Evolutionary conservation across 2,329 filamentous ascomycete genomes (phyloP).

Genomic region (Ophiocordyceps unilateralis): DNA sequence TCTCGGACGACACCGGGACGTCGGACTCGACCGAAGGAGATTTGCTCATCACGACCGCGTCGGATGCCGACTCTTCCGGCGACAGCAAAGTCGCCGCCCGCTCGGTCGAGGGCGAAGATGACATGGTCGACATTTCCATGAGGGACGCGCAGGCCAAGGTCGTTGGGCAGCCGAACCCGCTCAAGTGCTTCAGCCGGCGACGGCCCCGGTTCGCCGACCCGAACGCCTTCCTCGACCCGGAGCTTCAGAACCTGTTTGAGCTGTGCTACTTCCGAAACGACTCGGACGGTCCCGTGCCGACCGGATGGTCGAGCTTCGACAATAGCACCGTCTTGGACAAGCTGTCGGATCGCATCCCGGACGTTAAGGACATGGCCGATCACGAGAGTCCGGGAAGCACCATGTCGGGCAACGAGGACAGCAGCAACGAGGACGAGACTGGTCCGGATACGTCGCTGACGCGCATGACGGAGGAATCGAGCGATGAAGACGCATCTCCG

Average conservation of each 20-base stretch:
- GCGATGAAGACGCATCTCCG: constrained; percentile 30
- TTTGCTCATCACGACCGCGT: constrained; percentile 45
- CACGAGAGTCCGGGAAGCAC: constrained; percentile 29
- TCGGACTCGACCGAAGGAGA: constrained; percentile 48
- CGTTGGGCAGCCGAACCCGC: constrained; percentile 16
- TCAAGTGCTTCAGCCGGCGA: constrained; percentile 29
- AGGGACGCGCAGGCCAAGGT: constrained; percentile 32
- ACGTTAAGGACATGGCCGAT: constrained; percentile 27
- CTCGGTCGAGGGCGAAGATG: constrained; percentile 78
- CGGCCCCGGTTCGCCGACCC: constrained; percentile 36
- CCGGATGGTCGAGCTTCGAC: constrained; percentile 48
- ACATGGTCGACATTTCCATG: constrained; percentile 82
- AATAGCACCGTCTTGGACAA: constrained; percentile 40
- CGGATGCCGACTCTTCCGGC: constrained; percentile 47
- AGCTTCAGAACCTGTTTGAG: constrained; percentile 58
- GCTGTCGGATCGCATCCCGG: constrained; percentile 27
- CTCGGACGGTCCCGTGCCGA: constrained; percentile 43
- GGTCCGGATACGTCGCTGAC: constrained; percentile 20
- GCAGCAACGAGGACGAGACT: constrained; percentile 30
- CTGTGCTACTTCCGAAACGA: constrained; percentile 46
- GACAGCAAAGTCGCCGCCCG: constrained; percentile 57
- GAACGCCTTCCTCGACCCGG: constrained; percentile 39
- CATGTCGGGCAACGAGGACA: constrained; percentile 32
- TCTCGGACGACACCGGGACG: constrained; percentile 32
- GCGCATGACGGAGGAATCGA: constrained; percentile 41